These are phyloP conservation scores for Gyrodon lividus DNA, from an alignment of 768 basidiomycete species.

Conservation along the genomic window DNA sequence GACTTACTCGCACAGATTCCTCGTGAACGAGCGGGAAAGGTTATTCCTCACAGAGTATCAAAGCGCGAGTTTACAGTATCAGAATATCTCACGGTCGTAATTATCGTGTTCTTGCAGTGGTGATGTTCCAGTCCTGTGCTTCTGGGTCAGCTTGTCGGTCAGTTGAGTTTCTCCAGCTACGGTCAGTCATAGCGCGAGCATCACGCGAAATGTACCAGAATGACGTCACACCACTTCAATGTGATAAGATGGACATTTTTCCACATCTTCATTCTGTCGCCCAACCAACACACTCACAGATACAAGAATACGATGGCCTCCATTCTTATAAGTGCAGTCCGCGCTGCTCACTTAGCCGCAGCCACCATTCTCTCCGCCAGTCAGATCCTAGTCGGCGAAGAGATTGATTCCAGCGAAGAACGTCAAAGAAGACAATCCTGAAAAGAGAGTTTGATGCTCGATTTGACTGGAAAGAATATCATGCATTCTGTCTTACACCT, in stretches of 20 bases:
- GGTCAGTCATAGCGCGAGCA: no score
- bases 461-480: constrained; percentile 58
- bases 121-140: constrained; percentile 33
- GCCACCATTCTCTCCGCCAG: constrained; percentile 47
- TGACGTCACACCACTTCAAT: constrained; percentile 1
- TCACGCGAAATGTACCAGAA: no score
- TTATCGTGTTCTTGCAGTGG: constrained; percentile 62
- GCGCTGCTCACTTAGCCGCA: constrained; percentile 54
- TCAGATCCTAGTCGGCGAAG: constrained; percentile 38
- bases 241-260: not conserved
- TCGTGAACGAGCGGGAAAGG: constrained; percentile 70
- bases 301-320: constrained; percentile 42
- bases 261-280: not conserved
- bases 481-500: constrained; percentile 34
- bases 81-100: constrained; percentile 44
- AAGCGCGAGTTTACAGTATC: constrained; percentile 71
- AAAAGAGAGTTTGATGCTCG: constrained; percentile 40
- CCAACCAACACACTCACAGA: not conserved
- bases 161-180: not conserved
- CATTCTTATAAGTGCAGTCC: constrained; percentile 43
- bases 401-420: constrained; percentile 49
- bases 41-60: constrained; percentile 82
- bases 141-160: not conserved
- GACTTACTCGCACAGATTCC: constrained; percentile 52
- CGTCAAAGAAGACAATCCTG: constrained; percentile 61